phyloP scores from a whole-genome alignment of 129 eudicot species.

The Arctium minus region DNA sequence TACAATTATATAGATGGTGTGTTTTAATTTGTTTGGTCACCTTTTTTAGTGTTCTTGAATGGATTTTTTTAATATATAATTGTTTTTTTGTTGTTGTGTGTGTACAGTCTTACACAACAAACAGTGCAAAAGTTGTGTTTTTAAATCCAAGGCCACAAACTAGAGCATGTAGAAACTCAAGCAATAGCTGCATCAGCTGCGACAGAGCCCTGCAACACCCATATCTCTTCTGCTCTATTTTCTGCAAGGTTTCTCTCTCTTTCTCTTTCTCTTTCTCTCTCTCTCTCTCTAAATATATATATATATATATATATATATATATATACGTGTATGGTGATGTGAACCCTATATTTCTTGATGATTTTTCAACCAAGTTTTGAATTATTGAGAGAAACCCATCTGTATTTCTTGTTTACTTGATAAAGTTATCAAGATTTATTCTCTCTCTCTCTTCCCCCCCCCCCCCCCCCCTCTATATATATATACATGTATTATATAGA shows the following conservation, averaged over 20 bases:
- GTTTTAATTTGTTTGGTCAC: background rate
- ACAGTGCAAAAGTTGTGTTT: slow-evolving; percentile 77
- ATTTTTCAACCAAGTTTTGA: background rate
- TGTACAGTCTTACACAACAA: slow-evolving; percentile 56
- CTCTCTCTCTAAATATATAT: background rate
- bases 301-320: background rate
- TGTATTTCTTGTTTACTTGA: background rate
- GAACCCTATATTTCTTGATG: background rate
- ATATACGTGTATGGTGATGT: background rate
- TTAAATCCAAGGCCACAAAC: slow-evolving; percentile 60
- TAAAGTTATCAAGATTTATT: background rate
- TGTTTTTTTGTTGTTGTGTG: background rate
- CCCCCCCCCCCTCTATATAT: background rate
- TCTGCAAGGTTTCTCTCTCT: slow-evolving; percentile 64
- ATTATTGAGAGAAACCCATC: background rate
- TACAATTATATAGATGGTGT: background rate
- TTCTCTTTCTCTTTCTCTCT: background rate
- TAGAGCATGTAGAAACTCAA: slow-evolving; percentile 36
- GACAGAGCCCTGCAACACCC: slow-evolving; percentile 62
- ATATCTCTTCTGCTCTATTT: slow-evolving; percentile 66
- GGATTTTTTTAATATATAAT: background rate
- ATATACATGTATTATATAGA: background rate
- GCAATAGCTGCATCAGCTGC: slow-evolving; percentile 56
- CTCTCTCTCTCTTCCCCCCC: background rate
- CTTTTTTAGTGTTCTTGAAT: background rate